Base-by-base conservation (phyloP, 805 yeast species). In the Suhomyces sp. region DNA sequence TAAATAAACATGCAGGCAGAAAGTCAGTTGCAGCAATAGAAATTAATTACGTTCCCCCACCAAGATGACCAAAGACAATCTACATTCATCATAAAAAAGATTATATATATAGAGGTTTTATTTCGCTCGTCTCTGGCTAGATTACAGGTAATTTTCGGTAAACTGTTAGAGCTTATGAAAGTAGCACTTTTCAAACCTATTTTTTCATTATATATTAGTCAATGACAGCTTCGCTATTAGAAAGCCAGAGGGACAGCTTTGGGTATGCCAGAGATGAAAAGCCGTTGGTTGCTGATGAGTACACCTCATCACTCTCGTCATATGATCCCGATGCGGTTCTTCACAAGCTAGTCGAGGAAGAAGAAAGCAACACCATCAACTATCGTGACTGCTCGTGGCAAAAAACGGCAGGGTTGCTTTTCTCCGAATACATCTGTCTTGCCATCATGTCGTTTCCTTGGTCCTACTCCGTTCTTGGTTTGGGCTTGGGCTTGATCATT, bases 381-480 rank as follows among this genome's bases (percentile, higher is more conserved):
- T 81, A 79, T 57, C 65, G 79, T 47, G 68, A 76, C 19, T 80
- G 85, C 56, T 75, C 84, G 24, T 82, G 85, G 85, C 78, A 76
- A 57, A 78, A 74, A 54, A 80, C 86, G 0, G 83, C 86, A 1
- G 84, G 83, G n/a, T 69, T 82, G 40, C 66, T 82, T 48, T 79
- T 82, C 55, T 78, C 83, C 1, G 86, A 82, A 61, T 82, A 82
- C 62, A 80, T 82, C 29, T 83, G 85, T 57, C 69, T 82, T 54
- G 86, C 86, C 12, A 80, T 81, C 53, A 75, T 82, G 82, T 79
- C 84, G n/a, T 82, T 82, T 61, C 87, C 87, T 0, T 81, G 85
- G 85, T 79, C 84, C 9, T 82, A 79, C 57, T 80, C 85, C 2
- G 82, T 82, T 3, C 65, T 82, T 17, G 87, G 87, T 0, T 63